phyloP scores from a whole-genome alignment of 2,329 filamentous ascomycete genomes.

The Colletotrichum sp. region DNA sequence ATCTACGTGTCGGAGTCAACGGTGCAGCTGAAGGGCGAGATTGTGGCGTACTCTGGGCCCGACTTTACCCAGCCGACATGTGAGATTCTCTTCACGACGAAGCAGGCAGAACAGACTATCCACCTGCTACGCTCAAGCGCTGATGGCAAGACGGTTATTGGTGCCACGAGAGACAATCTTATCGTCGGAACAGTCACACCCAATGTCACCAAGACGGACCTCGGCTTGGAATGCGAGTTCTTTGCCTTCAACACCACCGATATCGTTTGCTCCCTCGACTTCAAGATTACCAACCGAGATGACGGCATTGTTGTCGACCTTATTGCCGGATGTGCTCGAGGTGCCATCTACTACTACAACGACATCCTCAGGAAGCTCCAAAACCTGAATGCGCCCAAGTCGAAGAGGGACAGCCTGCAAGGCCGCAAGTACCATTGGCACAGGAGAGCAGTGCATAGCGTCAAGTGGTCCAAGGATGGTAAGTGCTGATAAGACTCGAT shows the following conservation, averaged over 20 bases:
- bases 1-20: constrained; percentile 29
- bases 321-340: constrained; percentile 76
- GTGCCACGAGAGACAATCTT: constrained; percentile 47
- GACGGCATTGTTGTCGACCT: constrained; percentile 64
- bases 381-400: constrained; percentile 37
- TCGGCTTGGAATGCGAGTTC: constrained; percentile 60
- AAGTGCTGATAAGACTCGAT: constrained; percentile 31
- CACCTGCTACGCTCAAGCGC: constrained; percentile 53
- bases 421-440: constrained; percentile 89
- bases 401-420: constrained; percentile 53
- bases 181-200: constrained; percentile 61
- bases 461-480: constrained; percentile 96
- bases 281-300: constrained; percentile 47
- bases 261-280: constrained; percentile 70
- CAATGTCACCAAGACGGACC: constrained; percentile 29
- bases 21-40: constrained; percentile 27
- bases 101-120: constrained; percentile 38
- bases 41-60: constrained; percentile 50
- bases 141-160: constrained; percentile 61
- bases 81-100: constrained; percentile 41
- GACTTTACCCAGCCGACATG: constrained; percentile 29
- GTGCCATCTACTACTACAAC: constrained; percentile 81
- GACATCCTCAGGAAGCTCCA: constrained; percentile 70
- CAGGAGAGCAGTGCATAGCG: constrained; percentile 77
- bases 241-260: constrained; percentile 65